phyloP scores from a whole-genome alignment of 129 eudicot genomes.

The Logfia minima region DNA sequence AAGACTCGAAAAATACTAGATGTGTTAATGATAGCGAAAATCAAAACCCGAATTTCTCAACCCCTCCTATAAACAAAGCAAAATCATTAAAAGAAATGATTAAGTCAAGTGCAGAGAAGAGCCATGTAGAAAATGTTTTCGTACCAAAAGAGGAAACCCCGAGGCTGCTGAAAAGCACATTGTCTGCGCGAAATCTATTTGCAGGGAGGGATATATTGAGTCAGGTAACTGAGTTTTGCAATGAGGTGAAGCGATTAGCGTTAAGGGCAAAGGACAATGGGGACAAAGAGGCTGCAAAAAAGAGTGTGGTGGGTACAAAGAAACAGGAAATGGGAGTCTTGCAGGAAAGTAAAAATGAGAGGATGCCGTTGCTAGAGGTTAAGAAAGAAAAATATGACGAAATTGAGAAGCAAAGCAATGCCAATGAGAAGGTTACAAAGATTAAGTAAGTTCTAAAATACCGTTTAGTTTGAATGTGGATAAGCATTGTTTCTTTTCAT shows the following conservation, averaged over 20 bases:
- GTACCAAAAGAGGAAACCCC: conserved; percentile 39
- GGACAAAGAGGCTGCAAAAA: conserved; percentile 30
- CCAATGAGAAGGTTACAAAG: conserved; percentile 6
- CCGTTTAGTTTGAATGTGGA: not conserved
- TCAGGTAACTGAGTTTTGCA: conserved; percentile 78
- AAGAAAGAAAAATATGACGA: conserved; percentile 38
- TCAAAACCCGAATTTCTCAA: conserved; percentile 68
- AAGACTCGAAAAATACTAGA: conserved; percentile 31
- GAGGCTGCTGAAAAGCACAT: conserved; percentile 56
- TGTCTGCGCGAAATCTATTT: conserved; percentile 76
- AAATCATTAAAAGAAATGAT: conserved; percentile 48
- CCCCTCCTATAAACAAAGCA: conserved; percentile 42
- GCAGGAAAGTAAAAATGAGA: conserved; percentile 48
- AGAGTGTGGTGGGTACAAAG: conserved; percentile 6
- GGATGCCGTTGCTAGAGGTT: conserved; percentile 76
- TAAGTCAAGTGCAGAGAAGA: conserved; percentile 77
- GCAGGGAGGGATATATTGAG: conserved; percentile 65
- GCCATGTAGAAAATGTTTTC: conserved; percentile 23
- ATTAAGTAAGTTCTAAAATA: conserved; percentile 4
- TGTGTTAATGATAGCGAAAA: conserved; percentile 61
- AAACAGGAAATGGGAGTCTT: conserved; percentile 35
- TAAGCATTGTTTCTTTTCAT: too few relatives aligned
- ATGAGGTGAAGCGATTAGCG: conserved; percentile 78
- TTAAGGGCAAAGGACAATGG: conserved; percentile 43
- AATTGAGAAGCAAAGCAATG: not conserved